These are phyloP conservation scores for Pulveroboletus frians DNA, from an alignment of 768 basidiomycete genomes.

Conservation along the genomic window DNA sequence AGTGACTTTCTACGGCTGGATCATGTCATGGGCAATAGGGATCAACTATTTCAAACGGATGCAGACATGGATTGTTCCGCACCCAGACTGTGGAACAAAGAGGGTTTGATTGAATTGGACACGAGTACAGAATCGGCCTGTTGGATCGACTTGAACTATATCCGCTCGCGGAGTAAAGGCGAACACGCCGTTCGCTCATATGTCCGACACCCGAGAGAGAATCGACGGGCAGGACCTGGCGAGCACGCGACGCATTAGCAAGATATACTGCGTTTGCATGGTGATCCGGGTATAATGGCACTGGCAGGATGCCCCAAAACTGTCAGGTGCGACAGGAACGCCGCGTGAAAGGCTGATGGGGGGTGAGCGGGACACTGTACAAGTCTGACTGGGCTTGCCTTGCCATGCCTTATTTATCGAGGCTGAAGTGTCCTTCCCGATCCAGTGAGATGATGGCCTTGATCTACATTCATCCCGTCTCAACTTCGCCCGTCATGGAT, in stretches of 20 bases:
- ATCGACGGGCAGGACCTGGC: constrained; percentile 17
- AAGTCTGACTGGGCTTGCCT: constrained; percentile 7
- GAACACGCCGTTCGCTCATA: constrained; percentile 16
- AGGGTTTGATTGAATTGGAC: constrained; percentile 2
- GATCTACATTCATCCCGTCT: constrained; percentile 15
- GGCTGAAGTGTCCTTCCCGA: constrained; percentile 8
- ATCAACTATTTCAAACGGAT: constrained; percentile 20
- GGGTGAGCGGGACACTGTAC: constrained; percentile 1
- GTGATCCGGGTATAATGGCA: constrained; percentile 7
- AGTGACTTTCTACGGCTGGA: not conserved
- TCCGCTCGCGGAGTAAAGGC: constrained; percentile 8
- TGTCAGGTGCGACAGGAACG: constrained; percentile 25
- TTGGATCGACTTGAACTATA: constrained; percentile 11
- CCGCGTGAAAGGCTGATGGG: constrained; percentile 10
- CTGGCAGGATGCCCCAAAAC: constrained; percentile 26
- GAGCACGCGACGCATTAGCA: constrained; percentile 5
- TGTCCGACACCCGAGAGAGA: constrained; percentile 3
- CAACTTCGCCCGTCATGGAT: constrained; percentile 10
- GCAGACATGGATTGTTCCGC: constrained; percentile 4
- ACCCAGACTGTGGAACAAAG: constrained; percentile 3
- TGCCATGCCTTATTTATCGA: constrained; percentile 7
- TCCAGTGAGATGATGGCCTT: not conserved
- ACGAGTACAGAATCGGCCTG: constrained; percentile 1
- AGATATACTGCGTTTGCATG: constrained; percentile 2
- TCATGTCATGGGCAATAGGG: constrained; percentile 8